Conservation (phyloP, 768 basidiomycete species). For the Russula dissimulans region DNA sequence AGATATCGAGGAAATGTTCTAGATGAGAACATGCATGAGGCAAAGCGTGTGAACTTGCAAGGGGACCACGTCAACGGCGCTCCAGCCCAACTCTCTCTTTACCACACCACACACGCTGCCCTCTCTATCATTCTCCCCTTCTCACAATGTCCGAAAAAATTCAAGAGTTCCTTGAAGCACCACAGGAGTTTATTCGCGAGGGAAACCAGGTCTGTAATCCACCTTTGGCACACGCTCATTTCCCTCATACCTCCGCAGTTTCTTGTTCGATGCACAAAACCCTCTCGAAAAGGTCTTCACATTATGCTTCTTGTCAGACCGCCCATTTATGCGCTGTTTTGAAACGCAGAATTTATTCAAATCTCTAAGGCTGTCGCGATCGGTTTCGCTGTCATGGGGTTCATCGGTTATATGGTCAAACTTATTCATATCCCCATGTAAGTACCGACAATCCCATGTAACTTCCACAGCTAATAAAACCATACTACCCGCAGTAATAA, state of each 20-base stretch:
- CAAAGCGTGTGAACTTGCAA: not conserved
- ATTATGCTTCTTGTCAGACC: not conserved
- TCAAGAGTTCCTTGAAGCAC: slow-evolving; percentile 83
- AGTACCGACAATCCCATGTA: slow-evolving; percentile 30
- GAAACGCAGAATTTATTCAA: slow-evolving; percentile 72
- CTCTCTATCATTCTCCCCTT: slow-evolving; percentile 16
- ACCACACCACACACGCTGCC: not conserved
- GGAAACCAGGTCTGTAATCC: slow-evolving; percentile 67
- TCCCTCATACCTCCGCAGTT: slow-evolving; percentile 47
- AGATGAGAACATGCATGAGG: slow-evolving; percentile 6
- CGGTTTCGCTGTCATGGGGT: slow-evolving; percentile 98
- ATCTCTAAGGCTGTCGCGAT: slow-evolving; percentile 95
- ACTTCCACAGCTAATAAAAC: slow-evolving; percentile 12
- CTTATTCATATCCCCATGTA: slow-evolving; percentile 98
- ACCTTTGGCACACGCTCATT: not conserved
- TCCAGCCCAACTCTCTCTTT: not conserved
- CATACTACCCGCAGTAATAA: slow-evolving; percentile 60
- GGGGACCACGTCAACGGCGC: not conserved
- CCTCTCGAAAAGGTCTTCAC: slow-evolving; percentile 78
- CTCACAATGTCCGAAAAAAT: slow-evolving; percentile 80
- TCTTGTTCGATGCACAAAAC: slow-evolving; percentile 95
- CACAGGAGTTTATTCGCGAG: slow-evolving; percentile 86
- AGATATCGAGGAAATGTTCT: not conserved
- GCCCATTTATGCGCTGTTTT: not conserved
- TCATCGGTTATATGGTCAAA: slow-evolving; percentile 98